Evolutionary conservation across 2,329 filamentous ascomycete species (phyloP).

Genomic region (Incumbomyces lentus): DNA sequence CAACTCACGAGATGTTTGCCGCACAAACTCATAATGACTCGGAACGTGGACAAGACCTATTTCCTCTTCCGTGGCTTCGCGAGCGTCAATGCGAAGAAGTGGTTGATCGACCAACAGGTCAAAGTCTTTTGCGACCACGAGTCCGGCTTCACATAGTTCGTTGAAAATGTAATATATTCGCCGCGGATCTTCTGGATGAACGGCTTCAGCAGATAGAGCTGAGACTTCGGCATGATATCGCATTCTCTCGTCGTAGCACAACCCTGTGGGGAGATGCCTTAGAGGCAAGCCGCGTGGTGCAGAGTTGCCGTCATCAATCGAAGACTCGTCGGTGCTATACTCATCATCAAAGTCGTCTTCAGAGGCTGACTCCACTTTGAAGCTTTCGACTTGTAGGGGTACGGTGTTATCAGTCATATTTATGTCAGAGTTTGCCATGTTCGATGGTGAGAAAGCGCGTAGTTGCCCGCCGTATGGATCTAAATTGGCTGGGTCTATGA

Average conservation of each 20-base stretch:
- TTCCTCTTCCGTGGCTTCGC: conserved; percentile 68
- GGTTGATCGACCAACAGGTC: conserved; percentile 39
- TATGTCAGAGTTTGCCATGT: background rate
- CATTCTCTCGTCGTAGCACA: conserved; percentile 91
- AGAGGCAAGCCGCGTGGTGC: conserved; percentile 34
- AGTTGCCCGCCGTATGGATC: no score
- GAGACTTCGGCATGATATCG: conserved; percentile 85
- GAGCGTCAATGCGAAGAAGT: conserved; percentile 61
- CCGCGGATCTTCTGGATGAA: conserved; percentile 88
- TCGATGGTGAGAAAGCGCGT: background rate
- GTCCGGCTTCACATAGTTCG: conserved; percentile 68
- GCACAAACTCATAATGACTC: conserved; percentile 71
- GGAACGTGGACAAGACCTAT: conserved; percentile 68
- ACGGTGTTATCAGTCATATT: conserved; percentile 3
- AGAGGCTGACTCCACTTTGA: conserved; percentile 13
- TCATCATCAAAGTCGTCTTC: conserved; percentile 16
- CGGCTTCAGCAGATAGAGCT: conserved; percentile 50
- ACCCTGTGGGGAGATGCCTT: conserved; percentile 56
- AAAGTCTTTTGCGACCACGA: conserved; percentile 50
- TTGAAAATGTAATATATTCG: conserved; percentile 90
- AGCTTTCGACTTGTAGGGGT: background rate
- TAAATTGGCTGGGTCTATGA: no score
- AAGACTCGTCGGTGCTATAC: conserved; percentile 31
- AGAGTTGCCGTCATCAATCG: conserved; percentile 33
- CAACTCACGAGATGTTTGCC: conserved; percentile 37